Percentiles rank a stretch among this genome's conserved stretches.
phyloP scores from a whole-genome alignment of 805 yeast genomes.

The Zygosaccharomyces gambellarensis region DNA sequence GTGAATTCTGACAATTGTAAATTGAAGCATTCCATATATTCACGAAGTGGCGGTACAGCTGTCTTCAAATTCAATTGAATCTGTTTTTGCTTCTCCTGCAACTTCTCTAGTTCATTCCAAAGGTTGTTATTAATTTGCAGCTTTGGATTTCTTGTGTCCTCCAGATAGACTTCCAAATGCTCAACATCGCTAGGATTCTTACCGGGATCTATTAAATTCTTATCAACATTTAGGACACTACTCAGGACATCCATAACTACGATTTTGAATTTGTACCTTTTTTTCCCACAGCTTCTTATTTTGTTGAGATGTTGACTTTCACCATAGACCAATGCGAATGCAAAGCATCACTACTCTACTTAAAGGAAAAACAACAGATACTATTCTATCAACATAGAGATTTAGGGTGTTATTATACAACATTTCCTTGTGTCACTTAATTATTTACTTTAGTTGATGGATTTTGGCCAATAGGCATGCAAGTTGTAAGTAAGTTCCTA shows the following conservation, averaged over 20 bases:
- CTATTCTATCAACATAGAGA: background rate
- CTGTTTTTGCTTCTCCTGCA: slow-evolving; percentile 18
- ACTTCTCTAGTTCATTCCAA: slow-evolving; percentile 16
- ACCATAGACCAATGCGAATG: background rate
- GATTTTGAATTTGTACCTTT: background rate
- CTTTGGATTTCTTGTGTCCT: slow-evolving; percentile 11
- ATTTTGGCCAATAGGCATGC: slow-evolving; percentile 73
- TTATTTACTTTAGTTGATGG: slow-evolving; percentile 18
- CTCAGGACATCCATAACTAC: slow-evolving; percentile 15
- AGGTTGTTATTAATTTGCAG: slow-evolving; percentile 12
- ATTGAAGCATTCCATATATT: slow-evolving; percentile 53
- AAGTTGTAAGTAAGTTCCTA: slow-evolving; percentile 77
- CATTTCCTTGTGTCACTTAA: too few species aligned
- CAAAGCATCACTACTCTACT: background rate
- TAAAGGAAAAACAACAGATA: background rate
- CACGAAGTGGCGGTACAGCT: slow-evolving; percentile 45
- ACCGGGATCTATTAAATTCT: background rate
- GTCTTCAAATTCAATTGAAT: slow-evolving; percentile 24
- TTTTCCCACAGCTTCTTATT: background rate
- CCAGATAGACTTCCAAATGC: slow-evolving; percentile 7
- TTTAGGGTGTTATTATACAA: background rate
- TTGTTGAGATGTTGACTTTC: background rate
- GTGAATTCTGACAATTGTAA: slow-evolving; percentile 51
- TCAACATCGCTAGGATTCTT: slow-evolving; percentile 2
- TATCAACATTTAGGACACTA: slow-evolving; percentile 12